These are phyloP conservation scores for Stephanocyclus meneghinianus DNA, from an alignment of 352 stramenopile species.

Conservation along the genomic window DNA sequence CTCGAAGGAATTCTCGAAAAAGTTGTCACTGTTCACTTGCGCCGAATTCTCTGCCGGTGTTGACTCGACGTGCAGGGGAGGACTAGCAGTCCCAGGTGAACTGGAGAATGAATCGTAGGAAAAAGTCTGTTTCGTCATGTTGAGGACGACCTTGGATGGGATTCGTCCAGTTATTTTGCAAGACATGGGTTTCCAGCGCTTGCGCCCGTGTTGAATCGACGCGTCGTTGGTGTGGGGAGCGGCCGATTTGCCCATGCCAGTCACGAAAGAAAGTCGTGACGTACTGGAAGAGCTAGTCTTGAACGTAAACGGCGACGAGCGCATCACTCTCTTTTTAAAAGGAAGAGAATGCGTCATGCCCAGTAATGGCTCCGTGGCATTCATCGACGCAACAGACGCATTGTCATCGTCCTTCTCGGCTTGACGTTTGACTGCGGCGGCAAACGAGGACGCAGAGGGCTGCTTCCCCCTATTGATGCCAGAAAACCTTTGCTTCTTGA, in stretches of 20 bases:
- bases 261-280: too few relatives aligned
- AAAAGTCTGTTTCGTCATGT: background rate
- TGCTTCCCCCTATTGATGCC: background rate
- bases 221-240: too few relatives aligned
- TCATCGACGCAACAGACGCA: background rate
- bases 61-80: background rate
- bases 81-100: background rate
- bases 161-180: background rate
- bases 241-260: too few relatives aligned
- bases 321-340: background rate
- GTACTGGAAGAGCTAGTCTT: too few relatives aligned
- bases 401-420: background rate
- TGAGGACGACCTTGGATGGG: slow-evolving; percentile 1
- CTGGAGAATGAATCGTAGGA: background rate
- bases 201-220: too few relatives aligned
- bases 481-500: slow-evolving; percentile 6
- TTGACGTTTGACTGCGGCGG: background rate
- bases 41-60: too few relatives aligned
- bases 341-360: background rate
- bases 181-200: too few relatives aligned
- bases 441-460: background rate
- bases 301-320: too few relatives aligned
- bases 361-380: background rate
- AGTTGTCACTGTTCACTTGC: too few relatives aligned
- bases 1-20: too few relatives aligned